Evolutionary conservation across 169 alveolate genomes (phyloP), one percentile per base, ranked within the genome.

Genomic region (Plasmodium billcollinsi): DNA sequence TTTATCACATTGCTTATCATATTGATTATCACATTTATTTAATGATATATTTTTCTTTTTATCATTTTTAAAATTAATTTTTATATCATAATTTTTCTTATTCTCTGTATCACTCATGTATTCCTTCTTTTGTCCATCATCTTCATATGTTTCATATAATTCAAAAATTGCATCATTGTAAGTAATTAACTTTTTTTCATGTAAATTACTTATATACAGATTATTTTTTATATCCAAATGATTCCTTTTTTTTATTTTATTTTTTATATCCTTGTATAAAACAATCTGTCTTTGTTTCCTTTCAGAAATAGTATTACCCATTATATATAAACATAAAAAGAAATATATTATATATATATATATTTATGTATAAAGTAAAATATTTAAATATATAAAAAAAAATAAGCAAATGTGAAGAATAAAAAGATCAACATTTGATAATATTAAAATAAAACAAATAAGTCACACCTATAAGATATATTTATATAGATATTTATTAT

Each of bases 241-340:
- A 72, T 80, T 58, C 69, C 58, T 80, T 66, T 26, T 54, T 63
- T 80, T 80, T 39, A 80, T 80, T 69, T 15, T 80, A 66, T 58
- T 80, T 52, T 80, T 80, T 67, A 80, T 80, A 61, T 80, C 69
- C 59, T 69, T 80, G 24, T 80, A 80, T 63, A 80, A 67, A 80
- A 80, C 70, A 56, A 67, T 14, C 47, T 80, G 80, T 33, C 73
- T 80, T 26, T 69, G 80, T 15, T 80, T 80, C 18, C 52, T 67
- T 33, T 80, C 90, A 21, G 90, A 56, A 18, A 80, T 58, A 56
- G 67, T 80, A 39, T 80, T 80, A 11, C 90, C 90, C 90, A 80
- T 80, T 26, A 33, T 74, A 54, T 52, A 24, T 43, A 52, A 45
- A n/a, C 39, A 73, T 21, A 12, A 26, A 61, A 33, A 2, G 63